Evolutionary conservation across 306 rosid genomes (phyloP), one percentile per base, ranked within the genome.

Genomic region (Cicer pinnatifidum): DNA sequence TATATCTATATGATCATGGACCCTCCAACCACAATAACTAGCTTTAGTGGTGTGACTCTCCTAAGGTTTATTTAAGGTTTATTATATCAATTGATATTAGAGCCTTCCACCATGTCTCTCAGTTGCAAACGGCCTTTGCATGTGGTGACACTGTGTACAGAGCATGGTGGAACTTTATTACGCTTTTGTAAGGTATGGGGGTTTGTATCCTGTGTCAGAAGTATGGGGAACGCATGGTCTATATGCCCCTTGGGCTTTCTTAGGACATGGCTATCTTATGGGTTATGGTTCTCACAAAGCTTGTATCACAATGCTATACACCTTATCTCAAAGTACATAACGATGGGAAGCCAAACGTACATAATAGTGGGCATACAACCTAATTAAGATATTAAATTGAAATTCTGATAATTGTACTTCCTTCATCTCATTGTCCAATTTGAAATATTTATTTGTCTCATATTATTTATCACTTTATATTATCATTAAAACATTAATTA

Each of bases 301-400:
- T 62, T 59, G 62, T 51, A 63, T 61, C 59, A 48, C 40, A 46
- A 54, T 76, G 43, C 57, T 11, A 59, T 68, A 44, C 60, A 44
- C 60, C 66, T 38, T 58, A 73, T 37, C 72, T 15, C 15, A 57
- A 41, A 20, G 16, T 23, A 58, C 63, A 28, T 59, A 59, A 48
- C 28, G 69, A 33, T 20, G 11, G 53, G 50, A 58, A 50, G 51
- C 53, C 54, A 9, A 44, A 23, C 6, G 7, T 7, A 39, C 68
- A 52, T 20, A 13, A 39, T 52, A 51, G 52, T 44, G 8, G 48
- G 45, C 23, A n/a, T 35, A 58, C 63, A 28, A 35, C 9, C 64
- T 5, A 45, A 10, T 23, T 16, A 33, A 44, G 68, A 56, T 44
- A 45, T 40, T 13, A n/a, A 52, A 59, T 17, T 48, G 41, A 51